phyloP scores from a whole-genome alignment of 495 filamentous ascomycete genomes.

The Penicillium manginii region DNA sequence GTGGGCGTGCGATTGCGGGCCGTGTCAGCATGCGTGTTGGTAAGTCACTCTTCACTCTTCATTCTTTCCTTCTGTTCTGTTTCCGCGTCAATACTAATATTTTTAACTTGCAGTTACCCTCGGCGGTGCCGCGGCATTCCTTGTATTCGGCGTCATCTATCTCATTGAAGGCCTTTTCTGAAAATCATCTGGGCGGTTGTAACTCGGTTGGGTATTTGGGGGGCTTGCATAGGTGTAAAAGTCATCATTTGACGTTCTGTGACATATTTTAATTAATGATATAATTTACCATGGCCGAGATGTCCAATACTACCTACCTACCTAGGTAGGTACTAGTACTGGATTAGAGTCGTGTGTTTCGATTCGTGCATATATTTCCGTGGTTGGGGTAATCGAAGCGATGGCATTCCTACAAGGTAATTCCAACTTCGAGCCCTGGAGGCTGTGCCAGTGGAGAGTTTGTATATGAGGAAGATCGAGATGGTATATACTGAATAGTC shows the following conservation, averaged over 20 bases:
- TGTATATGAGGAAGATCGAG: too few species aligned
- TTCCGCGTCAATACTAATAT: constrained; percentile 21
- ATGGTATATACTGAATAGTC: too few species aligned
- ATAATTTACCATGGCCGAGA: constrained; percentile 13
- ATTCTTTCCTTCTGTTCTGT: not conserved
- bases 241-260: constrained; percentile 21
- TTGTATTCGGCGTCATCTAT: constrained; percentile 91
- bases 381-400: not conserved
- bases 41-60: constrained; percentile 56
- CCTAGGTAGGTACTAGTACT: too few species aligned
- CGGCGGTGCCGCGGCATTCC: constrained; percentile 89
- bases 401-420: too few species aligned
- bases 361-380: too few species aligned
- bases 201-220: not conserved
- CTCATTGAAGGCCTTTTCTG: constrained; percentile 76
- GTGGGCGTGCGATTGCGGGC: constrained; percentile 89
- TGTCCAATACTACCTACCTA: too few species aligned
- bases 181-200: constrained; percentile 20
- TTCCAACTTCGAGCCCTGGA: too few species aligned
- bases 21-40: constrained; percentile 94
- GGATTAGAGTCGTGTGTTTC: too few species aligned
- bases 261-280: constrained; percentile 29
- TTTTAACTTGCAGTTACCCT: constrained; percentile 71
- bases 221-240: constrained; percentile 20
- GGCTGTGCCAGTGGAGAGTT: too few species aligned